phyloP scores from a whole-genome alignment of 164 flowering plant species.

The Stephania japonica region DNA sequence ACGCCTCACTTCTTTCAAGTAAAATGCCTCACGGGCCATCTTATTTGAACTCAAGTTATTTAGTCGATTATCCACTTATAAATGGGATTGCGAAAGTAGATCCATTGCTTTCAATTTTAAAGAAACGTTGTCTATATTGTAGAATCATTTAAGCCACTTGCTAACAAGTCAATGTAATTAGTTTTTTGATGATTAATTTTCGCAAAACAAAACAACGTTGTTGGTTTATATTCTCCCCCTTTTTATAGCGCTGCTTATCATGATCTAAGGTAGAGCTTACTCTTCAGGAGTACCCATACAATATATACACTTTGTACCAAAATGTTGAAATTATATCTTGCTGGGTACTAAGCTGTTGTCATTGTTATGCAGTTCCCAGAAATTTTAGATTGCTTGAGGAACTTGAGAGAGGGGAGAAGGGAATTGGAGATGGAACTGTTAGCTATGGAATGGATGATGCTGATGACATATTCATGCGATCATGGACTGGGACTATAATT shows the following conservation, averaged over 20 bases:
- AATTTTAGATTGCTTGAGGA: constrained; percentile 69
- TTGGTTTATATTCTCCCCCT: background rate
- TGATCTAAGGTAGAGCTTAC: background rate
- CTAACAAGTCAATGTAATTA: background rate
- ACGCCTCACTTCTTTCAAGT: no score
- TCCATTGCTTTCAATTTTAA: background rate
- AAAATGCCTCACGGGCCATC: no score
- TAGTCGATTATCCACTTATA: background rate
- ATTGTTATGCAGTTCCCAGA: constrained; percentile 51
- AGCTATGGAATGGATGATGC: constrained; percentile 87
- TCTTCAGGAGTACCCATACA: background rate
- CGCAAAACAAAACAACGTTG: background rate
- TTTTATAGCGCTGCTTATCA: background rate
- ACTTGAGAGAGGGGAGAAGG: constrained; percentile 75
- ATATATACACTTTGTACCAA: background rate
- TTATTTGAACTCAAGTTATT: background rate
- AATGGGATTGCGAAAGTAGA: background rate
- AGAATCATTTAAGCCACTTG: background rate
- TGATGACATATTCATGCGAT: constrained; percentile 64
- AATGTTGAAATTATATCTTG: background rate
- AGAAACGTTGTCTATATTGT: background rate
- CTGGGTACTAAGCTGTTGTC: background rate
- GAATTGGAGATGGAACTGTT: constrained; percentile 77
- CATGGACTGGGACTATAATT: constrained; percentile 77
- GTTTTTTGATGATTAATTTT: background rate